A percentile compares a stretch with the other conserved stretches of the same genome.
Evolutionary conservation across 2,329 filamentous ascomycete genomes (phyloP).

Genomic region (Sclerotinia borealis): DNA sequence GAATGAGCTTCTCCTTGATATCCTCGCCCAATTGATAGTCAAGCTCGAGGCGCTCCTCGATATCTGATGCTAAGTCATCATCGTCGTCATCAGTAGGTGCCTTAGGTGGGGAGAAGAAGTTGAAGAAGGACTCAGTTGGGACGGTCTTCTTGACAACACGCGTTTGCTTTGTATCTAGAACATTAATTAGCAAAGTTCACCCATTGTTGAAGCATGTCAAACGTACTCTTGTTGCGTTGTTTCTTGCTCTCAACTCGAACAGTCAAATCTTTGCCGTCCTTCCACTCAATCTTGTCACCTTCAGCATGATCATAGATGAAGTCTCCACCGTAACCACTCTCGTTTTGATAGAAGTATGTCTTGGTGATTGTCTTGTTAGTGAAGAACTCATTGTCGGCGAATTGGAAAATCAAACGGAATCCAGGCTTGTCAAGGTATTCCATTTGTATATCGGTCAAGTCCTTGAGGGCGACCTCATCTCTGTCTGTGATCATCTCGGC

Average conservation of each 20-base stretch:
- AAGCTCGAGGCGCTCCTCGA: conserved; percentile 94
- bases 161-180: conserved; percentile 92
- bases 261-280: conserved; percentile 85
- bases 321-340: conserved; percentile 96
- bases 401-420: conserved; percentile 98
- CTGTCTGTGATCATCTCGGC: conserved; percentile 98
- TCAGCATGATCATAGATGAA: conserved; percentile 99
- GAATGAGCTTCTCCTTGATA: conserved; percentile 99
- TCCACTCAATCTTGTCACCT: conserved; percentile 97
- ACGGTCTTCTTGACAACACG: conserved; percentile 99
- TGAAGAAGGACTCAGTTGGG: conserved; percentile 92
- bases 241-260: conserved; percentile 98
- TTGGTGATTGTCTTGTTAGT: conserved; percentile 95
- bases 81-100: conserved; percentile 68
- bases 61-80: conserved; percentile 74
- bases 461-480: conserved; percentile 88
- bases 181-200: not conserved
- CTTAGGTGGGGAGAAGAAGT: conserved; percentile 91
- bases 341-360: conserved; percentile 98
- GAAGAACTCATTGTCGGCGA: conserved; percentile 92
- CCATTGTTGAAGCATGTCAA: not conserved
- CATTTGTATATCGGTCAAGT: conserved; percentile 91
- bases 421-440: conserved; percentile 98
- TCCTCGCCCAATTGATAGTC: conserved; percentile 99
- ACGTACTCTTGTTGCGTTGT: conserved; percentile 97